phyloP scores from a whole-genome alignment of 768 basidiomycete genomes.

The Amanita rubescens region DNA sequence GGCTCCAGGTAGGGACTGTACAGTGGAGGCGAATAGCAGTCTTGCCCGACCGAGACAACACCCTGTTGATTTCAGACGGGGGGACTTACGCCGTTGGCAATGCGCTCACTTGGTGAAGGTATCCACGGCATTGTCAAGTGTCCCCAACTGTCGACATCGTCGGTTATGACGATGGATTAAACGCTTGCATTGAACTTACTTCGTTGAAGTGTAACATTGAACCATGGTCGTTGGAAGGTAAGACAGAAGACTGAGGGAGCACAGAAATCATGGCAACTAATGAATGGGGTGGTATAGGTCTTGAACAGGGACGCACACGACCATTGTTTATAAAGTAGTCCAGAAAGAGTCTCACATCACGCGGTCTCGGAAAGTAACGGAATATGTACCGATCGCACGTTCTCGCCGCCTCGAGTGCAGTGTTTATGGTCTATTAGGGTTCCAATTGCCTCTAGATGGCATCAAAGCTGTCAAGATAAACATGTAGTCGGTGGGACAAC shows the following conservation, averaged over 20 bases:
- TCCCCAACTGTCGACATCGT: slow-evolving; percentile 34
- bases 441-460: background rate
- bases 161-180: slow-evolving; percentile 4
- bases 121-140: slow-evolving; percentile 48
- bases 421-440: background rate
- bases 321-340: slow-evolving; percentile 13
- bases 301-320: slow-evolving; percentile 21
- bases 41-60: slow-evolving; percentile 39
- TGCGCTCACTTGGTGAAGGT: slow-evolving; percentile 51
- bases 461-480: background rate
- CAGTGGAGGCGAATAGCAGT: slow-evolving; percentile 51
- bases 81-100: background rate
- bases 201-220: slow-evolving; percentile 26
- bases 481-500: background rate
- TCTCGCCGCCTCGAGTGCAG: background rate
- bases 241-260: slow-evolving; percentile 13
- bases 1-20: slow-evolving; percentile 60
- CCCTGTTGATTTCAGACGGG: slow-evolving; percentile 22
- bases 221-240: slow-evolving; percentile 13
- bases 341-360: slow-evolving; percentile 15
- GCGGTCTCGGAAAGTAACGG: slow-evolving; percentile 27
- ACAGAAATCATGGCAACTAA: slow-evolving; percentile 20
- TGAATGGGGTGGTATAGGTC: background rate
- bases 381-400: slow-evolving; percentile 14
- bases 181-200: slow-evolving; percentile 18